Base-by-base conservation (phyloP, 768 basidiomycete species). In the Leccinum obscurum region DNA sequence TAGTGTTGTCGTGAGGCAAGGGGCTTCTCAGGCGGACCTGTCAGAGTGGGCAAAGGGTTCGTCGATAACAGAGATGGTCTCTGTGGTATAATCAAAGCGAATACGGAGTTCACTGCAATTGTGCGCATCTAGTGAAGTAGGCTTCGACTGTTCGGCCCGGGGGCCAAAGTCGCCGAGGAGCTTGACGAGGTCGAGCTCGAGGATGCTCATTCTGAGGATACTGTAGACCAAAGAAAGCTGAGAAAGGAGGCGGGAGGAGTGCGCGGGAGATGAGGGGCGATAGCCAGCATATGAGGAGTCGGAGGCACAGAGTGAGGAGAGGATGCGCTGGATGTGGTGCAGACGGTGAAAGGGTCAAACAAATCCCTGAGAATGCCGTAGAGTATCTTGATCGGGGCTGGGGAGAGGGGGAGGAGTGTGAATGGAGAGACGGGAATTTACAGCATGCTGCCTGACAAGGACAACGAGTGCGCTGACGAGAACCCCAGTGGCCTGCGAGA, bases 151-250 rank as follows among this genome's bases (percentile, higher is more conserved):
- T 61, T 88, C 86, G 15, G n/a, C n/a, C n/a, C n/a, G n/a, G n/a
- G 85, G 83, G 4, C 79, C 80, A 39, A 83, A 69, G 6, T 78
- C 82, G 14, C 83, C 84, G 20, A 93, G 78, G 46, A 95, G 95
- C 1, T 84, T 81, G 52, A 92, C 89, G 57, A 99, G 86, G n/a
- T 85, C 79, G 51, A 93, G 81, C 50, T 35, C 14, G 35, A 98
- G 80, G 66, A 88, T 87, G 60, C 80, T 78, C 60, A 98, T 85
- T 64, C 86, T 88, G 78, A 98, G 87, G 13, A 89, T 86, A 30
- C 88, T 89, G 76, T 98, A 99, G 14, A 98, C 89, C 73, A 97
- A 90, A 1, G 93, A 89, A 37, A 99, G 87, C 72, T 96, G 93
- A 30, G 88, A 87, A 65, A 98, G 85, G 6, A 98, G 83, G 32